phyloP scores from a whole-genome alignment of 768 basidiomycete species.

The Exsudoporus frostii region DNA sequence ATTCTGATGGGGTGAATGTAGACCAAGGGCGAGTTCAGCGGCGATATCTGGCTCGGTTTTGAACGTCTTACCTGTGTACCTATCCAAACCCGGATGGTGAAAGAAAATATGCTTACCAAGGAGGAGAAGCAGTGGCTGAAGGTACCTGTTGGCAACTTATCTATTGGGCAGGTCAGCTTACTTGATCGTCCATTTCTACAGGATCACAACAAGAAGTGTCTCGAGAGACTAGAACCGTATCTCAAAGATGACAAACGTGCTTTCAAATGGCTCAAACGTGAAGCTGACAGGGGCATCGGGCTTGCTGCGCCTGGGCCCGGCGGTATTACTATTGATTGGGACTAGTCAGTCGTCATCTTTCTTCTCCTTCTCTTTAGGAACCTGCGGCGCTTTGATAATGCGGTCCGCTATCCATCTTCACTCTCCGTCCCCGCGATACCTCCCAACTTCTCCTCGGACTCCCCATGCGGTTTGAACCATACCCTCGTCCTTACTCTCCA shows the following conservation, averaged over 20 bases:
- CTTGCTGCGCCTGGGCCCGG: constrained; percentile 60
- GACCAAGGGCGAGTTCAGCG: constrained; percentile 72
- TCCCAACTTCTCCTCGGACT: background rate
- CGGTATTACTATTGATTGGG: constrained; percentile 79
- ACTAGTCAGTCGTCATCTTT: constrained; percentile 33
- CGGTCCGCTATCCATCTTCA: background rate
- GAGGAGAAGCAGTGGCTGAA: constrained; percentile 88
- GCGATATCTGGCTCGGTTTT: constrained; percentile 82
- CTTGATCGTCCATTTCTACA: constrained; percentile 27
- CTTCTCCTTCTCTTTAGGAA: background rate
- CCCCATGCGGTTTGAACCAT: constrained; percentile 1
- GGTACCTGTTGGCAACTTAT: constrained; percentile 36
- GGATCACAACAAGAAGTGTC: constrained; percentile 80
- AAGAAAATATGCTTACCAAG: constrained; percentile 76
- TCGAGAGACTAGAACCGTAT: constrained; percentile 58
- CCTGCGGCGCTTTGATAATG: background rate
- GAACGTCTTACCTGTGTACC: constrained; percentile 93
- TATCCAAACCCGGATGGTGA: constrained; percentile 88
- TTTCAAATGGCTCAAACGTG: constrained; percentile 73
- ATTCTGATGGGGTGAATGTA: constrained; percentile 28
- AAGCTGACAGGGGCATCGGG: constrained; percentile 74
- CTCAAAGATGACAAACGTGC: constrained; percentile 80
- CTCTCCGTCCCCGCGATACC: constrained; percentile 24
- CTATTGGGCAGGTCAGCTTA: background rate
- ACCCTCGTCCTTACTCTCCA: constrained; percentile 4